Conservation (phyloP, 1,284 basidiomycete genomes). For the Schizophyllum amplum region DNA sequence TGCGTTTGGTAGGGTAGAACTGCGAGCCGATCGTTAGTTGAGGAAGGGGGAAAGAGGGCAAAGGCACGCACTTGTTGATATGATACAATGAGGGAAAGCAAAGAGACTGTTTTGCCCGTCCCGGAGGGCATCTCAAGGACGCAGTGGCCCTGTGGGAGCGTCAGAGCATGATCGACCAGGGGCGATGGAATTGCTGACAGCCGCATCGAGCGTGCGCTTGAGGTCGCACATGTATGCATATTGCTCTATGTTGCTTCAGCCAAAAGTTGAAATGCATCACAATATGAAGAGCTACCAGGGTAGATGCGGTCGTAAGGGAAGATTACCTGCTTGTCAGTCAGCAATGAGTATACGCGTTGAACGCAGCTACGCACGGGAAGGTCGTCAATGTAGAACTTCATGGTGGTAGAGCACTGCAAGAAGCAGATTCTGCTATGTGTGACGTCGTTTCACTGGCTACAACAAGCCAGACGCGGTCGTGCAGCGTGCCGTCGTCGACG, state of each 20-base stretch:
- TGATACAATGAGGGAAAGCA: constrained; percentile 93
- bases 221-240: constrained; percentile 99
- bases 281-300: constrained; percentile 43
- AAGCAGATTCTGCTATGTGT: neutral
- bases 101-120: constrained; percentile 97
- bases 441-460: neutral
- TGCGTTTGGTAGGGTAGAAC: constrained; percentile 90
- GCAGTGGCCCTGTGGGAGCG: constrained; percentile 77
- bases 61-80: constrained; percentile 77
- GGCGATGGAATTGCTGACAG: constrained; percentile 30
- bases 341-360: constrained; percentile 5
- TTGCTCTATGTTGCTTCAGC: constrained; percentile 58
- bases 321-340: constrained; percentile 48
- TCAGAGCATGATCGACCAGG: constrained; percentile 1
- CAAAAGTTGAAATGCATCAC: constrained; percentile 5
- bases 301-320: constrained; percentile 92
- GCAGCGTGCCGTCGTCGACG: neutral
- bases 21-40: constrained; percentile 21
- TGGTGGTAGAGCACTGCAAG: constrained; percentile 24
- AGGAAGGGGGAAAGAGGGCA: neutral
- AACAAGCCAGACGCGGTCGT: neutral
- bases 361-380: constrained; percentile 54
- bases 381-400: constrained; percentile 97
- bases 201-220: constrained; percentile 92
- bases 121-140: constrained; percentile 99